Base-by-base conservation (phyloP, 2,329 filamentous ascomycete species). In the Penicillium hordei region DNA sequence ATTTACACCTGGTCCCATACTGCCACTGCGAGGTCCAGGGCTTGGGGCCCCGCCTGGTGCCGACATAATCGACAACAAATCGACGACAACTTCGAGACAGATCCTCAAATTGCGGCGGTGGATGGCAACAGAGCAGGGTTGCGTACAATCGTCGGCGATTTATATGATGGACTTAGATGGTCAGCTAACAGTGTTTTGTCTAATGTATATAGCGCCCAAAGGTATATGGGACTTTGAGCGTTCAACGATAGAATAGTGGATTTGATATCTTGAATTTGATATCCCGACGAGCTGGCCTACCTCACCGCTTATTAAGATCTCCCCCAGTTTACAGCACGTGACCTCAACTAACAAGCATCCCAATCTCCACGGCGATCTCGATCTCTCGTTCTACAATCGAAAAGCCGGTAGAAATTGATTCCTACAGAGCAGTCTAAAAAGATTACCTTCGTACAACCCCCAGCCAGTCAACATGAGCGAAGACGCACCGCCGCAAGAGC, bases 21-120 rank as follows among this genome's bases (percentile, higher is more conserved):
- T 80, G 57, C 75, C 74, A 68, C 77, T 77, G 63, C 78, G 75
- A 40, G 79, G 77, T 59, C 75, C 76, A 76, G 80, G 77, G 71
- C 77, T 80, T 52, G 78, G 77, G 60, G 77, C 77, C 65, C 76
- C 76, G 62, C 72, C 74, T 67, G 75, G 76, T 62, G 75, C 77
- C 62, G 78, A 79, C 76, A 80, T 80, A 23, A 48, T 53, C 36
- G 43, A 36, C 48, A 12, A 40, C 9, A 27, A 25, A 48, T 21
- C 13, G n/a, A 31, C 21, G 10, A 23, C 19, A 34, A 34, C 19
- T 48, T 48, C 19, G 5, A 48, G 21, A 34, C 45, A 34, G 19
- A 23, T 48, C 31, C 45, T 48, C 45, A 36, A 25, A 48, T n/a
- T 25, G 45, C 19, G 31, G 7, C 5, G 45, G 21, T 36, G 31